phyloP scores from a whole-genome alignment of 2,329 filamentous ascomycete species.

The Stemphylium vesicarium region DNA sequence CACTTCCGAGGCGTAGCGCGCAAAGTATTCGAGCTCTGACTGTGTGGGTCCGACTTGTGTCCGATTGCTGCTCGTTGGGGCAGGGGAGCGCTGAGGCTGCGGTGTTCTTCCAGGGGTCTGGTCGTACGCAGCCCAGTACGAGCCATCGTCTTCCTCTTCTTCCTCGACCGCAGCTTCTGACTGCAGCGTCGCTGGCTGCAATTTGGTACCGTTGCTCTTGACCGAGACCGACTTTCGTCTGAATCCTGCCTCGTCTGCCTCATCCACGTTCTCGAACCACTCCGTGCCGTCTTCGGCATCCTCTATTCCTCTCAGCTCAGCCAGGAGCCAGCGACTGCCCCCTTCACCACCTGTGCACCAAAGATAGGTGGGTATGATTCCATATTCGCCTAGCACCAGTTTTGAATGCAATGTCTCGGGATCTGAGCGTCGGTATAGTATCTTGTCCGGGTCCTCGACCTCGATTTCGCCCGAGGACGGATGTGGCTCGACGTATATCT shows the following conservation, averaged over 20 bases:
- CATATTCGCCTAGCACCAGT: constrained; percentile 66
- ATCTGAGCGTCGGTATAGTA: constrained; percentile 73
- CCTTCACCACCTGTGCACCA: constrained; percentile 72
- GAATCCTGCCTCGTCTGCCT: constrained; percentile 64
- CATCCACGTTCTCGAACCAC: constrained; percentile 63
- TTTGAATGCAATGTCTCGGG: constrained; percentile 75
- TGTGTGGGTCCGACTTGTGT: constrained; percentile 45
- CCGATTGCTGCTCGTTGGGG: constrained; percentile 54
- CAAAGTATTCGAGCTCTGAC: constrained; percentile 74
- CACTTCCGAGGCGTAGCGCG: constrained; percentile 74
- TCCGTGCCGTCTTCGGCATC: constrained; percentile 63
- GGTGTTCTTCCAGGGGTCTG: constrained; percentile 61
- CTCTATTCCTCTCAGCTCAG: constrained; percentile 68
- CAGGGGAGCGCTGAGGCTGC: constrained; percentile 65
- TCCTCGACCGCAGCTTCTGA: constrained; percentile 26
- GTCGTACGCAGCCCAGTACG: constrained; percentile 83
- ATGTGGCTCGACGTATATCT: constrained; percentile 75
- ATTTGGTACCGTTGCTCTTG: constrained; percentile 25
- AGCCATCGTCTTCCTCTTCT: constrained; percentile 70
- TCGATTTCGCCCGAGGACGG: constrained; percentile 82
- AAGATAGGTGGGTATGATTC: constrained; percentile 69
- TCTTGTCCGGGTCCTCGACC: constrained; percentile 68
- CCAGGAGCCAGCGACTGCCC: constrained; percentile 73
- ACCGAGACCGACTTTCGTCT: constrained; percentile 31
- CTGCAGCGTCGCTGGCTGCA: constrained; percentile 15